These are phyloP conservation scores for Eugenia klotzschiana DNA, from an alignment of 441 rosid genomes.

Conservation along the genomic window DNA sequence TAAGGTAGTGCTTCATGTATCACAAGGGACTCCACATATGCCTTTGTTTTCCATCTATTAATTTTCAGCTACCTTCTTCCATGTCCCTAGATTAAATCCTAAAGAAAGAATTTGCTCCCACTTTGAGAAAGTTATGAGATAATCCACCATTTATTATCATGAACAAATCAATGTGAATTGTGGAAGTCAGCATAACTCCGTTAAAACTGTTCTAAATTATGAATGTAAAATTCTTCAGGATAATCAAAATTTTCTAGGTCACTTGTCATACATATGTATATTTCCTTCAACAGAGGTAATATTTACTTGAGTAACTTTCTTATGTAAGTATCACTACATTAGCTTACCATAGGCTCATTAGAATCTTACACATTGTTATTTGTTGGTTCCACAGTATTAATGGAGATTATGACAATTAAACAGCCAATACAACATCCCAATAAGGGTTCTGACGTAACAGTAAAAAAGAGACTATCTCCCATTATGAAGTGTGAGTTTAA, in stretches of 20 bases:
- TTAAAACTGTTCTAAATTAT: background rate
- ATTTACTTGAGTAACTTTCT: background rate
- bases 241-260: background rate
- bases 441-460: background rate
- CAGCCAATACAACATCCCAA: background rate
- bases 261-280: background rate
- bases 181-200: background rate
- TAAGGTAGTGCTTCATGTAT: background rate
- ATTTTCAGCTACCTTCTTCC: background rate
- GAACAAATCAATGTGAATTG: background rate
- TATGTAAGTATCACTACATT: background rate
- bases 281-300: background rate
- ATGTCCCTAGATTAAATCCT: background rate
- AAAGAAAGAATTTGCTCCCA: background rate
- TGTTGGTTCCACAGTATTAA: background rate
- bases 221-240: background rate
- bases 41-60: background rate
- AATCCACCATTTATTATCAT: background rate
- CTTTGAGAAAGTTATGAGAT: background rate
- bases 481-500: background rate
- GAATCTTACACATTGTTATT: background rate
- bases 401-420: background rate
- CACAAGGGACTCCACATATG: background rate
- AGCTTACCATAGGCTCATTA: background rate
- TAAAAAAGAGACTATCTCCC: background rate